Conservation (phyloP, 2,329 filamentous ascomycete genomes). For the Epichloe brachyelytri region DNA sequence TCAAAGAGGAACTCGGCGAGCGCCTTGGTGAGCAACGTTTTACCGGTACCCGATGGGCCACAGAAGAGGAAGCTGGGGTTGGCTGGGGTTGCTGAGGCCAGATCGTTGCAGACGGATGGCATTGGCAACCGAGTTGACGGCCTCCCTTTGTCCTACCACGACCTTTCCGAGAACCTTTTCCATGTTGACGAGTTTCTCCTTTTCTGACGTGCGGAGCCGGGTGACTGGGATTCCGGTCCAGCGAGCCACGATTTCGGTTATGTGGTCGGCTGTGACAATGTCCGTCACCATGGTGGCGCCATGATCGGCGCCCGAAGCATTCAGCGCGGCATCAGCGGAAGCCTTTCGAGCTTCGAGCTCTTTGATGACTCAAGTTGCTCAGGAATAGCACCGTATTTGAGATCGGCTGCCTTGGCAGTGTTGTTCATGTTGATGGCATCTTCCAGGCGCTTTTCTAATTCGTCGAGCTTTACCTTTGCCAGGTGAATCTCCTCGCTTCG, state of each 20-base stretch:
- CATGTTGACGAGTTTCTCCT: conserved; percentile 98
- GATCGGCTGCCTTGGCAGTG: conserved; percentile 75
- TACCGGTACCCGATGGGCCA: conserved; percentile 94
- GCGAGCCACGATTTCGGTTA: conserved; percentile 93
- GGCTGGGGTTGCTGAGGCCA: conserved; percentile 88
- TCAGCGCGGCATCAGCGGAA: conserved; percentile 61
- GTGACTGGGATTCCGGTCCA: conserved; percentile 99
- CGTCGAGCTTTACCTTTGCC: conserved; percentile 87
- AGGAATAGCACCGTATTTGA: conserved; percentile 95
- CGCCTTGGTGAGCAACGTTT: conserved; percentile 92
- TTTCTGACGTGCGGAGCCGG: conserved; percentile 84
- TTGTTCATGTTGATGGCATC: conserved; percentile 84
- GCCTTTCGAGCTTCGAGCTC: conserved; percentile 70
- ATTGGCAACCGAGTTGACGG: conserved; percentile 84
- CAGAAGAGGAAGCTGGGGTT: conserved; percentile 99
- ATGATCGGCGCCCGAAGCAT: conserved; percentile 38
- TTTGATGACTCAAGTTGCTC: conserved; percentile 74
- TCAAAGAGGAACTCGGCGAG: conserved; percentile 97
- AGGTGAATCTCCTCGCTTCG: conserved; percentile 87
- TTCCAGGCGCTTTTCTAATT: conserved; percentile 80
- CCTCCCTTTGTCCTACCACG: conserved; percentile 89
- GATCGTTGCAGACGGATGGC: conserved; percentile 92
- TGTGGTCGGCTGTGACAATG: conserved; percentile 90
- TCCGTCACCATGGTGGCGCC: conserved; percentile 75
- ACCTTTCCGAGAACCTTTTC: conserved; percentile 72